These are phyloP conservation scores for Immersiporthe knoxdaviesiana DNA, from an alignment of 2,329 filamentous ascomycete genomes.

Conservation along the genomic window DNA sequence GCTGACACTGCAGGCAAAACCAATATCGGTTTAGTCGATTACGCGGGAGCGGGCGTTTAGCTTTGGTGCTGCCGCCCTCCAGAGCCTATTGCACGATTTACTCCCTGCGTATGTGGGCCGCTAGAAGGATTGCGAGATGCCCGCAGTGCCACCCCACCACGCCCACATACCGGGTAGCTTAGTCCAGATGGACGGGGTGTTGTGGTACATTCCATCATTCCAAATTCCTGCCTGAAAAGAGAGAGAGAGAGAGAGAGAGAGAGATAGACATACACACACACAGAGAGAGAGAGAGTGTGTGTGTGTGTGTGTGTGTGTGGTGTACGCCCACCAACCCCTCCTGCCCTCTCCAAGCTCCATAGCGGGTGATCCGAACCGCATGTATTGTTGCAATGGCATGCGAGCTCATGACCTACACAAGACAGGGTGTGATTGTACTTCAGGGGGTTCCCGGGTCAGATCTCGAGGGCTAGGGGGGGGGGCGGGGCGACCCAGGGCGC, in stretches of 20 bases:
- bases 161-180: conserved; percentile 23
- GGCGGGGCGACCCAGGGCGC: background rate
- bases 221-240: background rate
- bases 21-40: conserved; percentile 20
- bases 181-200: background rate
- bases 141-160: no score
- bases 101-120: conserved; percentile 23
- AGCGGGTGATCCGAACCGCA: background rate
- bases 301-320: no score
- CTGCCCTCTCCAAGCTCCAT: no score
- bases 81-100: conserved; percentile 22
- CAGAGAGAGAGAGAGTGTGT: no score
- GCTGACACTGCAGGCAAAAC: conserved; percentile 18
- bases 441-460: background rate
- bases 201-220: background rate
- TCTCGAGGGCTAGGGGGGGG: background rate
- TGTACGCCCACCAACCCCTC: no score
- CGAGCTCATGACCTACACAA: background rate
- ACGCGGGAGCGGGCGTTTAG: conserved; percentile 23
- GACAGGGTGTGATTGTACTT: background rate
- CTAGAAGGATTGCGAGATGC: conserved; percentile 20
- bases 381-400: background rate
- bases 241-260: no score
- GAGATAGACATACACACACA: no score
- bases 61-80: conserved; percentile 16